Conservation (phyloP, 1,284 basidiomycete species). For the Ceratobasidium sp. region DNA sequence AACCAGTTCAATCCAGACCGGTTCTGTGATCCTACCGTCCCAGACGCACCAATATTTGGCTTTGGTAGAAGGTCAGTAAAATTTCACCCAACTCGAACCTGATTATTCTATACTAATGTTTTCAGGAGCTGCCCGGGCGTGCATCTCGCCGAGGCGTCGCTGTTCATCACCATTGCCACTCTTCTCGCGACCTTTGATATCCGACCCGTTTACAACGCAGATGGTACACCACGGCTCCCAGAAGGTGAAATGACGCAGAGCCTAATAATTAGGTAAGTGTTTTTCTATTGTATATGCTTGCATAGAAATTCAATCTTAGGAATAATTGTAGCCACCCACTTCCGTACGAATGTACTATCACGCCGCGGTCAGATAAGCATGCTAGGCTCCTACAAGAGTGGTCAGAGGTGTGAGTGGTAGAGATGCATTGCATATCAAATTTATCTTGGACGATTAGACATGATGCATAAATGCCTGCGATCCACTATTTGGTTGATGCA, state of each 20-base stretch:
- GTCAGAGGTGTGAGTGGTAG: no score
- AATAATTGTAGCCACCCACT: not conserved
- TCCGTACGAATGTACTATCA: constrained; percentile 23
- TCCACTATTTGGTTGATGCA: no score
- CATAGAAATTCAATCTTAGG: not conserved
- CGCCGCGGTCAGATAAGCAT: constrained; percentile 22
- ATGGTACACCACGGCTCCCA: constrained; percentile 44
- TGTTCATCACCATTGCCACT: constrained; percentile 39
- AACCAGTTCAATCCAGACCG: constrained; percentile 17
- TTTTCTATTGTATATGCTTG: not conserved
- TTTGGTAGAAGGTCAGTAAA: constrained; percentile 21
- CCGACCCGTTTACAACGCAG: constrained; percentile 40
- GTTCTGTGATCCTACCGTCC: constrained; percentile 5
- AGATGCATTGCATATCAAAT: no score
- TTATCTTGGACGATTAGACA: no score
- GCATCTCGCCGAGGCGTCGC: constrained; percentile 32
- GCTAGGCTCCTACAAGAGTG: not conserved
- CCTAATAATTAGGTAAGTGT: not conserved
- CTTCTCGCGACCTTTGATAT: constrained; percentile 53
- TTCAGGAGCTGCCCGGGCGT: constrained; percentile 42
- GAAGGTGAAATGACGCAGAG: not conserved
- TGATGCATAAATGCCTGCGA: no score
- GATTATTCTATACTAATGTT: not conserved
- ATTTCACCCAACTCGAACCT: not conserved
- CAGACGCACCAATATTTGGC: constrained; percentile 23